Evolutionary conservation across 257 asterid genomes (phyloP).

Genomic region (Ballota nigra): DNA sequence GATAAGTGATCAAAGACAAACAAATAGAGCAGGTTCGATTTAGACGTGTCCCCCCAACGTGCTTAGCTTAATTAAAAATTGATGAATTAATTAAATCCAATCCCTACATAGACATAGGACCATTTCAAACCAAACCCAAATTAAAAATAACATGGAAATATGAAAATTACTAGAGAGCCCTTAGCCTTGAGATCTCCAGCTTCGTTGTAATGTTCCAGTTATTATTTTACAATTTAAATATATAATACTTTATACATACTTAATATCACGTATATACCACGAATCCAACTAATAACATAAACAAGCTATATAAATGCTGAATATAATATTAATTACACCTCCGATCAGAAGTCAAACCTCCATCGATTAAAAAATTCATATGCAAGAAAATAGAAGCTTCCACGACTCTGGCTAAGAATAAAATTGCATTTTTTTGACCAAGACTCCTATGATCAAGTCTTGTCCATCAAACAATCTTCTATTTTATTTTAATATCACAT

Average conservation of each 20-base stretch:
- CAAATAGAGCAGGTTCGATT: constrained; percentile 3
- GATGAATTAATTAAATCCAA: neutral
- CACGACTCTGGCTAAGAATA: constrained; percentile 9
- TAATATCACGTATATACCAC: neutral
- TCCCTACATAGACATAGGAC: neutral
- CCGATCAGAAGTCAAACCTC: constrained; percentile 25
- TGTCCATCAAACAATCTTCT: neutral
- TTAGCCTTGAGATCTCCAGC: neutral
- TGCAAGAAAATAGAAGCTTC: constrained; percentile 36
- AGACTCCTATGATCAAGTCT: constrained; percentile 31
- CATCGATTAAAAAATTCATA: neutral
- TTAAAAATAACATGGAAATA: neutral
- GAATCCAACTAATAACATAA: neutral
- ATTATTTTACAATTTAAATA: neutral
- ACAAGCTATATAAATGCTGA: too few species aligned
- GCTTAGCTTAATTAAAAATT: constrained; percentile 4
- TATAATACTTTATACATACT: neutral
- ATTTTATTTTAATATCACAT: too few species aligned
- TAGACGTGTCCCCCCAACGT: constrained; percentile 18
- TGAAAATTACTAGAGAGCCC: neutral
- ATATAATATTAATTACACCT: neutral
- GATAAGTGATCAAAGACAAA: neutral
- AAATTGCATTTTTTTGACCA: constrained; percentile 32
- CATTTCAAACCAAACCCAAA: constrained; percentile 16
- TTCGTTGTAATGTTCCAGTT: neutral